A percentile compares a stretch with the other conserved stretches of the same genome.
Conservation (phyloP, 768 basidiomycete species). For the Brasilioporus rufonigricans region DNA sequence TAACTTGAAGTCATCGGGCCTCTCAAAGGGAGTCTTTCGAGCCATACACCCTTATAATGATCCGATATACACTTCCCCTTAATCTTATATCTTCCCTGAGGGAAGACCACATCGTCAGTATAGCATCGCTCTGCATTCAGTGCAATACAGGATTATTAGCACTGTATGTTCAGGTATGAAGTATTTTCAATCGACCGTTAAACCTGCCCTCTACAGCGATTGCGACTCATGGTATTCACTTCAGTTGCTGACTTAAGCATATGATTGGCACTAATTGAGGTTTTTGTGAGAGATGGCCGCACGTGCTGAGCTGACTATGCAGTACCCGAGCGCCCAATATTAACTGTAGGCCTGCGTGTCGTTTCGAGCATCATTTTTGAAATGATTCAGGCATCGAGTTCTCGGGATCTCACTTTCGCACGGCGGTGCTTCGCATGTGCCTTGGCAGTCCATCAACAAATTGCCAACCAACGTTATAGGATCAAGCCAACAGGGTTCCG, state of each 20-base stretch:
- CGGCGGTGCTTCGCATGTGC: background rate
- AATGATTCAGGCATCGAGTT: background rate
- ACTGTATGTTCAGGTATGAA: slow-evolving; percentile 10
- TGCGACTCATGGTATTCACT: background rate
- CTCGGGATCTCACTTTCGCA: background rate
- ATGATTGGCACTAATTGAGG: background rate
- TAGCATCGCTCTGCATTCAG: background rate
- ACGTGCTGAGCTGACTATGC: background rate
- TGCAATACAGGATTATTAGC: background rate
- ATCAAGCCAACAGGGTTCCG: background rate
- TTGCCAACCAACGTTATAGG: background rate
- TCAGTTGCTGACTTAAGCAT: background rate
- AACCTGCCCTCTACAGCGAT: background rate
- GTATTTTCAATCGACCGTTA: background rate
- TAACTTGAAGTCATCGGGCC: background rate
- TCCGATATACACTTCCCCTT: background rate
- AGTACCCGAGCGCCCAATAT: background rate
- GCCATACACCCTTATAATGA: background rate
- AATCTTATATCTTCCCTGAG: background rate
- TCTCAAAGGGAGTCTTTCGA: too few species aligned
- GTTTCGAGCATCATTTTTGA: background rate
- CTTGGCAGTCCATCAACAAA: slow-evolving; percentile 8
- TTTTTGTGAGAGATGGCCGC: background rate
- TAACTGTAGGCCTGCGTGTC: background rate
- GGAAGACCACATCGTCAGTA: background rate